Evolutionary conservation across 2,329 filamentous ascomycete genomes (phyloP).

Genomic region (Fusarium solani-melongenae): DNA sequence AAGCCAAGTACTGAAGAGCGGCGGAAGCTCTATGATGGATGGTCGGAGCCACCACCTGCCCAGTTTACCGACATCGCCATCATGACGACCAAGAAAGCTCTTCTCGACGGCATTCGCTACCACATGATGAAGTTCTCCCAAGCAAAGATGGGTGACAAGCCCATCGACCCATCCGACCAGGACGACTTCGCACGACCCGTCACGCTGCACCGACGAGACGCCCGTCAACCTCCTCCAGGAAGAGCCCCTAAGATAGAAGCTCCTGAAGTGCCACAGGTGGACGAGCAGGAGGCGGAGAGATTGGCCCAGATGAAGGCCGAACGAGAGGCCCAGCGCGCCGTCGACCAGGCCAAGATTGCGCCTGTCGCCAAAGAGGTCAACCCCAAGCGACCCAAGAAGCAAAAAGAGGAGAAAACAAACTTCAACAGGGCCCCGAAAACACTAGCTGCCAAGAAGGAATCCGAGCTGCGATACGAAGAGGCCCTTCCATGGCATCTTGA

Average conservation of each 20-base stretch:
- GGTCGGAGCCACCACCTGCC: conserved; percentile 63
- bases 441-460: conserved; percentile 82
- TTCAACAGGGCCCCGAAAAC: conserved; percentile 83
- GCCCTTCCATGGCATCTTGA: conserved; percentile 96
- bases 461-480: conserved; percentile 87
- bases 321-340: conserved; percentile 84
- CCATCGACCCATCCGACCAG: conserved; percentile 75
- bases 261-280: conserved; percentile 55
- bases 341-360: conserved; percentile 92
- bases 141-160: conserved; percentile 66
- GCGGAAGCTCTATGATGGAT: conserved; percentile 64
- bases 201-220: conserved; percentile 88
- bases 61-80: conserved; percentile 72
- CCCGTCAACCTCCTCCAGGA: conserved; percentile 74
- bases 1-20: conserved; percentile 54
- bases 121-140: conserved; percentile 86
- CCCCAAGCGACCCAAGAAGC: conserved; percentile 67
- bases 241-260: conserved; percentile 71
- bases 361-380: conserved; percentile 74
- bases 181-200: conserved; percentile 89
- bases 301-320: conserved; percentile 80
- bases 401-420: conserved; percentile 86
- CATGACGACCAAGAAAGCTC: conserved; percentile 82
- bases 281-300: conserved; percentile 70
- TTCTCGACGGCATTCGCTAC: conserved; percentile 83